Percentiles rank a stretch among this genome's conserved stretches.
Evolutionary conservation across 352 stramenopile species (phyloP).

Genomic region (Phytophthora pini): DNA sequence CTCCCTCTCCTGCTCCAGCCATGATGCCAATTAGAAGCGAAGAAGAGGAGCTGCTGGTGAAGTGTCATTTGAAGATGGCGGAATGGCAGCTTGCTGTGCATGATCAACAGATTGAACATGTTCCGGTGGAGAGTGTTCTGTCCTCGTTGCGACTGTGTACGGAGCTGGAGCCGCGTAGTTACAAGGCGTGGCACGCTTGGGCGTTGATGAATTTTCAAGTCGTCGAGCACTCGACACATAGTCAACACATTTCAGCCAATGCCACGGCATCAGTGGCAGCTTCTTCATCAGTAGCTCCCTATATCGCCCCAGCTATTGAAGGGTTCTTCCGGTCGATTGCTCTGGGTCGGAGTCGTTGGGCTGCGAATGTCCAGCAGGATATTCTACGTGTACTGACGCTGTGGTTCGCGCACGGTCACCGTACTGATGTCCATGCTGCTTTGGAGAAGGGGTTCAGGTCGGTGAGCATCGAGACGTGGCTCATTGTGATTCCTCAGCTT

Average conservation of each 20-base stretch:
- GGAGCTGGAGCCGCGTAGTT: conserved; percentile 72
- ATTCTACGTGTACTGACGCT: conserved; percentile 98
- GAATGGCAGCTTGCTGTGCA: conserved; percentile 89
- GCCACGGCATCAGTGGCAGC: conserved; percentile 27
- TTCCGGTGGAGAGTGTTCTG: conserved; percentile 77
- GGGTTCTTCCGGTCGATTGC: conserved; percentile 97
- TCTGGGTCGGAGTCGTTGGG: conserved; percentile 95
- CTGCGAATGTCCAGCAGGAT: conserved; percentile 98
- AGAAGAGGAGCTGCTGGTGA: conserved; percentile 81
- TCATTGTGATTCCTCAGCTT: conserved; percentile 97
- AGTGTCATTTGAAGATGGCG: conserved; percentile 84
- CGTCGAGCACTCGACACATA: conserved; percentile 87
- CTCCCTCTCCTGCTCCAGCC: conserved; percentile 31
- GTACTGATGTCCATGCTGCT: conserved; percentile 86
- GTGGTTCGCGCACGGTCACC: conserved; percentile 97
- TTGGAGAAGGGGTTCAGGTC: conserved; percentile 87
- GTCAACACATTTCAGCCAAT: conserved; percentile 45
- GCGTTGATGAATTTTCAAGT: conserved; percentile 97
- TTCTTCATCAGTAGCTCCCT: conserved; percentile 47
- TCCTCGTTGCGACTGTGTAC: conserved; percentile 73
- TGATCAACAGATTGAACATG: conserved; percentile 79
- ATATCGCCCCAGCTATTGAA: conserved; percentile 76
- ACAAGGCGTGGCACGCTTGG: conserved; percentile 97
- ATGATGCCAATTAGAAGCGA: conserved; percentile 47
- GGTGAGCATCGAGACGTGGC: conserved; percentile 97